phyloP scores from a whole-genome alignment of 345 rosid species.

The Acer saccharum region DNA sequence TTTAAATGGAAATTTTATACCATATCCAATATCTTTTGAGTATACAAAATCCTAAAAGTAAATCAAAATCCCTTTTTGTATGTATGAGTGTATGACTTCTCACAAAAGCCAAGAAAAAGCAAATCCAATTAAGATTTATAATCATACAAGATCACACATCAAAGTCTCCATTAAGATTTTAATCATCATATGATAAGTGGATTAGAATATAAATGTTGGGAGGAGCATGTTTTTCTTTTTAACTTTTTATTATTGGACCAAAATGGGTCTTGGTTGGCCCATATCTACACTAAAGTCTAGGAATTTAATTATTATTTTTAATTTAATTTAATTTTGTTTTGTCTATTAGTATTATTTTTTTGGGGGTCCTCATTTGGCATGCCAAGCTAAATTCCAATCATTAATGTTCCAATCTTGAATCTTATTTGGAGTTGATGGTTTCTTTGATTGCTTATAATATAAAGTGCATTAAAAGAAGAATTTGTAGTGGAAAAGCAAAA shows the following conservation, averaged over 20 bases:
- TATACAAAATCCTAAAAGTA: background rate
- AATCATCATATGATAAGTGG: conserved; percentile 13
- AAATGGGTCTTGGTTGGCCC: conserved; percentile 17
- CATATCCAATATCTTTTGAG: background rate
- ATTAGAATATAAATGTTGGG: conserved; percentile 25
- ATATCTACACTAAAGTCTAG: conserved; percentile 5
- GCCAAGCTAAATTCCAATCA: conserved; percentile 34
- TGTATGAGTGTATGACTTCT: conserved; percentile 7
- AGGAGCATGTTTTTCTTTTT: conserved; percentile 6
- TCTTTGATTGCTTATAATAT: conserved; percentile 28
- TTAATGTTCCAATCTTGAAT: conserved; percentile 23
- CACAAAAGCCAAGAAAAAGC: conserved; percentile 16
- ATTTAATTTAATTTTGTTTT: background rate
- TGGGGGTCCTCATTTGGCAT: conserved; percentile 25
- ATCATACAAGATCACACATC: conserved; percentile 12
- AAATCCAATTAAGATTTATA: conserved; percentile 14
- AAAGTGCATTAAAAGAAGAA: conserved; percentile 17
- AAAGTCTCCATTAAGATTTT: conserved; percentile 25
- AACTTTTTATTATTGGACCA: conserved; percentile 16
- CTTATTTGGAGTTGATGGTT: conserved; percentile 23
- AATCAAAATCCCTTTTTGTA: background rate
- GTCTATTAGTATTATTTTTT: background rate
- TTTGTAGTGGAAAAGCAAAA: conserved; percentile 10
- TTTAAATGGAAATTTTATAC: background rate
- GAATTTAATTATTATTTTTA: background rate